Base-by-base conservation (phyloP, 164 flowering plant species). In the Stephania cephalantha region DNA sequence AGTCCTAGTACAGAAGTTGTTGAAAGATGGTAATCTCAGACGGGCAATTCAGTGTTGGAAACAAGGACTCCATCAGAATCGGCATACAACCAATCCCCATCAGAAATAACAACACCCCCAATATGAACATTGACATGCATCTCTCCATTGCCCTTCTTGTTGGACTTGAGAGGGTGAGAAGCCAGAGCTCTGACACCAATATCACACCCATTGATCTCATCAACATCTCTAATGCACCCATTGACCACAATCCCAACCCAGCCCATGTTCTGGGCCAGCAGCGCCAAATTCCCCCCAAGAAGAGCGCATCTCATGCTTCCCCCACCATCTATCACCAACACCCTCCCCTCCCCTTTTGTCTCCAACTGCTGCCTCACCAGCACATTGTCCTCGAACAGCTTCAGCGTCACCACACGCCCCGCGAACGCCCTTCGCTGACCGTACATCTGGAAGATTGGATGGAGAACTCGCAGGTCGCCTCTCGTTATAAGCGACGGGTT, bases 61-160 rank as follows among this genome's bases (percentile, higher is more conserved):
- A 91, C 77, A 6, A 91, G 83, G 75, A 90, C 82, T 22, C 97
- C 94, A 81, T 91, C 94, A 65, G 82, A 82, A 74, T 90, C 92
- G 10, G 94, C 97, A 83, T 90, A 89, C 44, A 91, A 71, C 97
- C 97, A 90, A 68, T 91, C 94, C 7, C 96, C 97, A 72, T 91
- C 87, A 35, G 75, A 81, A 22, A 91, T 87, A 30, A 84, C 66
- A 20, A 84, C 68, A 53, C 93, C 95, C 9, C 78, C 93, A 30
- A 89, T 67, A 65, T 80, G 42, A 30, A 90, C 76, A 5, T 88
- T 84, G 15, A 83, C 88, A 73, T 90, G 88, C 77, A 78, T 90
- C 73, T 91, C 97, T 11, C 94, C 94, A 15, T 74, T 22, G 6
- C 92, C 90, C 31, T 83, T 87, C 67, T 86, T 91, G 71, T 78